Conservation (phyloP, 2,329 filamentous ascomycete genomes). For the Beauveria caledonica region DNA sequence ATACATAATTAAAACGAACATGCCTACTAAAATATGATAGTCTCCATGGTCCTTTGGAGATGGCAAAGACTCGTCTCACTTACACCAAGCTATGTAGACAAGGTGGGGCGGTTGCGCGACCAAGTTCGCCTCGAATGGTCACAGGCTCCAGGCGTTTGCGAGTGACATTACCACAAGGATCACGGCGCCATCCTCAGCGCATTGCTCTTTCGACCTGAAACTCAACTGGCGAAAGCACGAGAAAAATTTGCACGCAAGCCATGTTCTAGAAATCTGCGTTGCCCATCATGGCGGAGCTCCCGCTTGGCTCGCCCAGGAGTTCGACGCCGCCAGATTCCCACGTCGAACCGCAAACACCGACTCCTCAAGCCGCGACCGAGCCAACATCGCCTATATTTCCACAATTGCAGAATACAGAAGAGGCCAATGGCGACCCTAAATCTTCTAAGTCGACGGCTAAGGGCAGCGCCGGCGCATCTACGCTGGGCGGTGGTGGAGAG, state of each 20-base stretch:
- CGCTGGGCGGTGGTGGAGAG: slow-evolving; percentile 47
- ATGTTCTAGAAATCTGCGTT: background rate
- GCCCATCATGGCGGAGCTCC: background rate
- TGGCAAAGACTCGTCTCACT: background rate
- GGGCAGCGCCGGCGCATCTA: slow-evolving; percentile 41
- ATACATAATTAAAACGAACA: no score
- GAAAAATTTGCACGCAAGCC: background rate
- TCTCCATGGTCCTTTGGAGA: no score
- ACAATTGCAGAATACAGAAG: slow-evolving; percentile 28
- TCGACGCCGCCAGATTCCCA: background rate
- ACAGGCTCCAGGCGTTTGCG: background rate
- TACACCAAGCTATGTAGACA: background rate
- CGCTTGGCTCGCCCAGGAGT: background rate
- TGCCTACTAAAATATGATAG: no score
- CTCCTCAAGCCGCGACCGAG: background rate
- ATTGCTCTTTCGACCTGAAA: background rate
- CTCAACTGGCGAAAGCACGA: background rate
- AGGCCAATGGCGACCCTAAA: slow-evolving; percentile 14
- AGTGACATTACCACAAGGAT: background rate
- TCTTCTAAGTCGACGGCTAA: background rate
- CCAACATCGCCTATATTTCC: slow-evolving; percentile 25
- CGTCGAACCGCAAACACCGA: background rate
- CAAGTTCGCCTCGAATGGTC: background rate
- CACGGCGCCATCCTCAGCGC: background rate
- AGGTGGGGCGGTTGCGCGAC: slow-evolving; percentile 8